phyloP scores from a whole-genome alignment of 1,284 basidiomycete genomes.

The Naganishia sp. region DNA sequence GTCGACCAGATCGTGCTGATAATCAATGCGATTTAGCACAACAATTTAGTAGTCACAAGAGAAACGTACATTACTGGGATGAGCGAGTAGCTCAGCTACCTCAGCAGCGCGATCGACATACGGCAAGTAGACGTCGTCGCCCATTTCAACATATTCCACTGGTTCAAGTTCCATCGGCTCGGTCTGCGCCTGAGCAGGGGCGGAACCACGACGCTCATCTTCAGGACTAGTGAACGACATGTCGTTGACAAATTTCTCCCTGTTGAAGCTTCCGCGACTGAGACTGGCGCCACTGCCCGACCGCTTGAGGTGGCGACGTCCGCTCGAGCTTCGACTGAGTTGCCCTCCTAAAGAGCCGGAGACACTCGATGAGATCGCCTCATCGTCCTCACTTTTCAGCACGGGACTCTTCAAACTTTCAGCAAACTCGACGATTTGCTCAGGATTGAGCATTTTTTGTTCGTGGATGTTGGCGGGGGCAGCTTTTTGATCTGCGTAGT shows the following conservation, averaged over 20 bases:
- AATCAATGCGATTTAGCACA: neutral
- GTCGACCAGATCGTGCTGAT: slow-evolving; percentile 38
- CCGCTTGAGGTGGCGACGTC: slow-evolving; percentile 1
- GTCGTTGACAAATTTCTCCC: slow-evolving; percentile 41
- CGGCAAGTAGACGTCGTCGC: slow-evolving; percentile 48
- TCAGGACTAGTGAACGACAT: slow-evolving; percentile 25
- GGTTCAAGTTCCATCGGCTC: slow-evolving; percentile 47
- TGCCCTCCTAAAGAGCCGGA: neutral
- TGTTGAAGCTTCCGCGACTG: slow-evolving; percentile 41
- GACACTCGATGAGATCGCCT: neutral
- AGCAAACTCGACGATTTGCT: slow-evolving; percentile 49
- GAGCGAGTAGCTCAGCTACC: slow-evolving; percentile 44
- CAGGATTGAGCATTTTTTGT: slow-evolving; percentile 45
- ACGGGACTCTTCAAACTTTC: slow-evolving; percentile 45
- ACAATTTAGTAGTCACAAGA: too few species aligned
- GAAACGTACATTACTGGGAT: slow-evolving; percentile 41
- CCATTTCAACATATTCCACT: slow-evolving; percentile 52
- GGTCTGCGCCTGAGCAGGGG: slow-evolving; percentile 37
- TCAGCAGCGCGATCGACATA: slow-evolving; percentile 48
- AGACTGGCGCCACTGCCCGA: slow-evolving; percentile 34
- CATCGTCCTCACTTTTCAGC: slow-evolving; percentile 31
- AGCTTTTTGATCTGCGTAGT: slow-evolving; percentile 19
- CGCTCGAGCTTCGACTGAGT: slow-evolving; percentile 24
- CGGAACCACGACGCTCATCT: slow-evolving; percentile 18
- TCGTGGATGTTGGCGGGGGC: slow-evolving; percentile 33